Evolutionary conservation across 106 monocot species (phyloP), one percentile per base, ranked within the genome.

Genomic region (Iris macrosiphon): DNA sequence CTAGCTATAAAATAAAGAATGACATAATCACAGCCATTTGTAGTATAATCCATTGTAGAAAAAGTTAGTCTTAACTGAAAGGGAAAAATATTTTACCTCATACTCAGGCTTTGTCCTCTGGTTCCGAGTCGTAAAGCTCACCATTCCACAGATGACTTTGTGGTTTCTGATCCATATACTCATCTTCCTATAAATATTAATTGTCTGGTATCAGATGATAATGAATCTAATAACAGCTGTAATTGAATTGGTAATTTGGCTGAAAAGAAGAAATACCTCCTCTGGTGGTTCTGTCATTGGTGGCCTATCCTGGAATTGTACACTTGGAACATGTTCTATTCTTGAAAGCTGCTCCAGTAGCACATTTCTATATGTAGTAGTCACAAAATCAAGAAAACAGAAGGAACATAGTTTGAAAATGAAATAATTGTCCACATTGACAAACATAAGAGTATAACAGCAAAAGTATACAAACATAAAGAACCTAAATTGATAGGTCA

Each of bases 261-360:
- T 34, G 11, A 19, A 37, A 16, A 15, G 14, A 52, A 52, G 37
- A 16, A 42, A 19, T 47, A 58, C 67, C 64, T 72, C 65, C 31
- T 72, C 72, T 25, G 72, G 72, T 42, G 72, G 65, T 51, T 65
- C 72, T 52, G 59, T 65, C 30, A 38, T 56, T 52, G 64, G 72
- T 51, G 65, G 72, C 52, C 72, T 72, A 23, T 49, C 72, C 44
- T 72, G 64, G 59, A 72, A 72, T 27, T 65, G 72, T 42, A 72
- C 59, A 44, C 72, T 72, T 15, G 72, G 72, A 34, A 42, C 64
- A 52, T 72, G 72, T 52, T 72, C 49, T 51, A 72, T 59, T 52
- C 47, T 72, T 34, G 72, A 65, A 35, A 72, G 64, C 32, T 72
- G 72, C 38, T 72, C 72, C 59, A 72, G 26, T 50, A 72, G 72